A percentile compares a stretch with the other conserved stretches of the same genome.
Evolutionary conservation across 164 flowering plant genomes (phyloP).

Genomic region (Magnolia changhungtana): DNA sequence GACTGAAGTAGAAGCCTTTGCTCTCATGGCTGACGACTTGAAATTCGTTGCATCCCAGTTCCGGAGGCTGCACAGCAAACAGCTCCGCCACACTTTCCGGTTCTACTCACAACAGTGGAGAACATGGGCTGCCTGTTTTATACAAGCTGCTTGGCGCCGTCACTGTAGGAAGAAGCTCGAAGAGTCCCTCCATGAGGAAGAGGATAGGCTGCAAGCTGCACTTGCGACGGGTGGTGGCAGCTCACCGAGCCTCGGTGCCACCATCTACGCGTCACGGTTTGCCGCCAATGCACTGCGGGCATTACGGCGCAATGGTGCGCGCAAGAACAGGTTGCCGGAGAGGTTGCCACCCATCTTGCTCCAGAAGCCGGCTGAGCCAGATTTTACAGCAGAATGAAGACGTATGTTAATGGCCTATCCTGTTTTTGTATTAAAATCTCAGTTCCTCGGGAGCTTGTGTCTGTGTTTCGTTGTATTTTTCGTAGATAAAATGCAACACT

Average conservation of each 20-base stretch:
- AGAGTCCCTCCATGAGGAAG: conserved; percentile 62
- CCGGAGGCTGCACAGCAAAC: conserved; percentile 87
- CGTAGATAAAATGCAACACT: background rate
- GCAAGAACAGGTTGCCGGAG: conserved; percentile 31
- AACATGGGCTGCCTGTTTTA: conserved; percentile 94
- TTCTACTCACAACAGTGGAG: conserved; percentile 95
- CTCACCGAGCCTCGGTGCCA: conserved; percentile 76
- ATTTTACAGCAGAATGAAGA: conserved; percentile 33
- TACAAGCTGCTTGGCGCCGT: conserved; percentile 92
- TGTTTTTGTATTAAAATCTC: background rate
- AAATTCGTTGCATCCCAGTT: conserved; percentile 88
- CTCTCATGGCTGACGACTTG: conserved; percentile 76
- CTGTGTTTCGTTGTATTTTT: background rate
- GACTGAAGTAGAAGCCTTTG: conserved; percentile 86
- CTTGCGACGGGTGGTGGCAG: conserved; percentile 43
- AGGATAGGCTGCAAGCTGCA: conserved; percentile 62
- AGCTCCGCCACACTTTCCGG: conserved; percentile 85
- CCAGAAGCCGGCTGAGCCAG: conserved; percentile 58
- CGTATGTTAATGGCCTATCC: background rate
- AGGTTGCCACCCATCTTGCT: conserved; percentile 33
- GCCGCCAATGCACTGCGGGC: conserved; percentile 67
- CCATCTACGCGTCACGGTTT: conserved; percentile 75
- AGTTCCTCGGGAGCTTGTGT: background rate
- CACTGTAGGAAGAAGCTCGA: conserved; percentile 64
- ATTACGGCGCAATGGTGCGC: conserved; percentile 26